Base-by-base conservation (phyloP, 2,329 filamentous ascomycete genomes). In the Talaromyces islandicus region DNA sequence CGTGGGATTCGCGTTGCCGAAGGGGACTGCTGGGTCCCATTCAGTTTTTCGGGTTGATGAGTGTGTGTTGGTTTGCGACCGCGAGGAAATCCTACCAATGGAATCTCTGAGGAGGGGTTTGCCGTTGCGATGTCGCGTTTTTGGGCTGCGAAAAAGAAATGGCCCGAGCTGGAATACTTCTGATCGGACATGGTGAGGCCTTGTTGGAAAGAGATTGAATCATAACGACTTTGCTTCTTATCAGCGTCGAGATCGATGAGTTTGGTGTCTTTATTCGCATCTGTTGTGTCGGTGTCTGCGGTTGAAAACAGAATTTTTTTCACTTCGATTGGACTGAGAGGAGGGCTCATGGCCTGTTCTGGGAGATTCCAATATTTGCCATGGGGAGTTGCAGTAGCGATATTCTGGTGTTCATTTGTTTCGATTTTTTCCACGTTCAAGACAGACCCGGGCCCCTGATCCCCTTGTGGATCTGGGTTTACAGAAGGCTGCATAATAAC, bases 141-240 rank as follows among this genome's bases (percentile, higher is more conserved):
- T 17, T 65, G 29, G 24, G 43, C 56, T 19, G 66, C 62, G 52
- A 78, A 77, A 65, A 72, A 74, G 60, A 77, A 83, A 54, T 77
- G 79, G 9, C 81, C 81, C 32, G 75, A 70, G 52, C 73, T 61
- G 46, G 76, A 73, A 69, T 86, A 86, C 65, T 84, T 85, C 24
- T 79, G 73, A 66, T 84, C 80, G 59, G 80, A 78, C 25, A 75
- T 65, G 43, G 73, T 72, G 59, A 84, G 67, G 56, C 76, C 78
- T 38, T 74, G 73, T 63, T 77, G 78, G 67, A 86, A 86, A 9
- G 70, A 65, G 7, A 86, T 72, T 0, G 83, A 80, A 43, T 77
- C 73, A 64, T 84, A 86, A 53, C 77, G 75, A 61, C 80, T 81
- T 51, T 77, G 55, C 30, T 58, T 61, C 19, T 43, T 24, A 17